phyloP scores from a whole-genome alignment of 441 rosid species.

The Viola pubescens region DNA sequence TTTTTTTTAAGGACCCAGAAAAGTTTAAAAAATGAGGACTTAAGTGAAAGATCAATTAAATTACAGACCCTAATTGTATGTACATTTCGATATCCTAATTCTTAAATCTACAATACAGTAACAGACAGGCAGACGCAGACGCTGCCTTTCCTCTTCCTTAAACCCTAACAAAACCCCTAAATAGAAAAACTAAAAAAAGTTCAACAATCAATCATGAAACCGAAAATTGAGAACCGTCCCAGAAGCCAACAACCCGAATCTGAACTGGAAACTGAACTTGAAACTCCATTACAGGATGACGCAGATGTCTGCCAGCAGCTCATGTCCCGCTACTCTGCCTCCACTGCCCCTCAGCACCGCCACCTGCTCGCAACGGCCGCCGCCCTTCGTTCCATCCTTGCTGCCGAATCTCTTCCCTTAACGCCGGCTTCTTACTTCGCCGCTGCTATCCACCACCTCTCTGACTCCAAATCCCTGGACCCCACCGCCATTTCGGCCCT shows the following conservation, averaged over 20 bases:
- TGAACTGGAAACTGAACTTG: conserved; percentile 23
- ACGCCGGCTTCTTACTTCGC: conserved; percentile 61
- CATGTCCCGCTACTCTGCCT: conserved; percentile 76
- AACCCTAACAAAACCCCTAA: conserved; percentile 1
- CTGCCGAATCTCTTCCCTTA: conserved; percentile 51
- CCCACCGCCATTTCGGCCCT: conserved; percentile 61
- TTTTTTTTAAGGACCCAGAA: too few relatives aligned
- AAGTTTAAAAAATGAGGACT: too few relatives aligned
- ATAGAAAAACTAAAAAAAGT: background rate
- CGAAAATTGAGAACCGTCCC: background rate
- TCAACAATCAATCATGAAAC: background rate
- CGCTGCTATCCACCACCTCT: conserved; percentile 56
- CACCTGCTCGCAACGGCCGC: conserved; percentile 87
- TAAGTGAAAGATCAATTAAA: too few relatives aligned
- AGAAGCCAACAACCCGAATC: conserved; percentile 3
- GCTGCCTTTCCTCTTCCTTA: background rate
- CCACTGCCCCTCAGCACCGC: conserved; percentile 77
- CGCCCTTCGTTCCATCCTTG: conserved; percentile 77
- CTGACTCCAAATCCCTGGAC: conserved; percentile 34
- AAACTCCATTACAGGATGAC: conserved; percentile 30
- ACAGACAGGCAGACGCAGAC: too few relatives aligned
- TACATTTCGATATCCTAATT: too few relatives aligned
- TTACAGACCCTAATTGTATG: too few relatives aligned
- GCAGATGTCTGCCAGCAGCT: conserved; percentile 74
- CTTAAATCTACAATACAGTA: too few relatives aligned